phyloP scores from a whole-genome alignment of 768 basidiomycete species.

The Agaricus subrufescens region DNA sequence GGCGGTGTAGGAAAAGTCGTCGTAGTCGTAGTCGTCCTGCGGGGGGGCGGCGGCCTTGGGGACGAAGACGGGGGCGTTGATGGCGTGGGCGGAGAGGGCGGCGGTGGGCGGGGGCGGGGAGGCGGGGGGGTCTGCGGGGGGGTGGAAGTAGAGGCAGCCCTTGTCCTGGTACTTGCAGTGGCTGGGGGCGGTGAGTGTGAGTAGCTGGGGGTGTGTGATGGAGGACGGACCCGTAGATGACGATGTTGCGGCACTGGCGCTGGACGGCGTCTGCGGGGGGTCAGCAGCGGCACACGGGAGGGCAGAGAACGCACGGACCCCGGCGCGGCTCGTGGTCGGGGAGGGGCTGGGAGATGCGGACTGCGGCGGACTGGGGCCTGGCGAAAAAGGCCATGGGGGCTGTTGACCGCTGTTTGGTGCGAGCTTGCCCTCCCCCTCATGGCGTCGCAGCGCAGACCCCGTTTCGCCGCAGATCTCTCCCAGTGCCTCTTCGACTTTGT shows the following conservation, averaged over 20 bases:
- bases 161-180: conserved; percentile 84
- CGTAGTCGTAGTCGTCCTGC: conserved; percentile 17
- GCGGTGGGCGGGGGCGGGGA: conserved; percentile 18
- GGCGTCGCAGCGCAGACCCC: conserved; percentile 33
- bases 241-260: conserved; percentile 85
- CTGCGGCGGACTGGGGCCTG: conserved; percentile 57
- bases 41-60: conserved; percentile 46
- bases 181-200: conserved; percentile 19
- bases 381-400: conserved; percentile 64
- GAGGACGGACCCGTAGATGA: conserved; percentile 56
- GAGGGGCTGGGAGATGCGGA: conserved; percentile 68
- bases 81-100: conserved; percentile 44
- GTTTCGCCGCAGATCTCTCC: conserved; percentile 77
- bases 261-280: conserved; percentile 53
- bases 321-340: conserved; percentile 41
- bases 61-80: conserved; percentile 83
- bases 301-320: conserved; percentile 33
- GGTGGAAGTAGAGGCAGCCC: conserved; percentile 82
- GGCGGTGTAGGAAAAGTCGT: conserved; percentile 10
- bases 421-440: conserved; percentile 21
- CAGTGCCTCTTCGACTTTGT: conserved; percentile 93
- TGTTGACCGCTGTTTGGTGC: background rate
- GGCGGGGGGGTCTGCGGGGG: conserved; percentile 27
- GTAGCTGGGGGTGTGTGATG: no score
- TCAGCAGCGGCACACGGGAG: background rate